Percentiles rank a stretch among this genome's conserved stretches.
Conservation (phyloP, 768 basidiomycete species). For the Saitozyma sp. region DNA sequence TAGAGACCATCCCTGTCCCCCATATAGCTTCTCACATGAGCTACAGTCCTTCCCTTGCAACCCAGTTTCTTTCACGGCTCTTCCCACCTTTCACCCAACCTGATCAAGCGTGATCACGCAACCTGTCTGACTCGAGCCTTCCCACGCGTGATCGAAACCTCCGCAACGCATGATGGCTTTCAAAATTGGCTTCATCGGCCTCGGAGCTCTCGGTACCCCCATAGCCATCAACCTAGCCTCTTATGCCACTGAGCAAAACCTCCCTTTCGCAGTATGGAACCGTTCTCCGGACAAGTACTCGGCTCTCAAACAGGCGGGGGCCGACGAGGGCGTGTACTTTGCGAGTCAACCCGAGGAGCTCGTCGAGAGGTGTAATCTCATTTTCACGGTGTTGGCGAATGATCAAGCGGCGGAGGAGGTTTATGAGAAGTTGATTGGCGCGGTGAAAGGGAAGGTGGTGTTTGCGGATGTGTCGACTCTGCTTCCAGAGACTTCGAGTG, state of each 20-base stretch:
- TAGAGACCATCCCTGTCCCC: no score
- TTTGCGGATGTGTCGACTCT: slow-evolving; percentile 31
- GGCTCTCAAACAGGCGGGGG: slow-evolving; percentile 1
- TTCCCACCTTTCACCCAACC: no score
- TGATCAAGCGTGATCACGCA: no score
- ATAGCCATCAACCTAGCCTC: slow-evolving; percentile 20
- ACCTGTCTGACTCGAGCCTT: no score
- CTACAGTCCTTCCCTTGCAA: no score
- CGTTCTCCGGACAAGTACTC: slow-evolving; percentile 20
- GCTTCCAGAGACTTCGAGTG: slow-evolving; percentile 25
- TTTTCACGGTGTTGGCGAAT: slow-evolving; percentile 28
- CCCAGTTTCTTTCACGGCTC: no score
- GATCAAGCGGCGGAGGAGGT: slow-evolving; percentile 26
- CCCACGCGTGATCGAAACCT: no score
- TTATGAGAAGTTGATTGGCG: slow-evolving; percentile 14
- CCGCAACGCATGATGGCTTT: no score
- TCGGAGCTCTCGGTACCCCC: slow-evolving; percentile 26
- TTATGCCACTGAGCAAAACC: slow-evolving; percentile 10
- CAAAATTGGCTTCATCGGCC: slow-evolving; percentile 32
- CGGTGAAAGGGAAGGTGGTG: slow-evolving; percentile 13
- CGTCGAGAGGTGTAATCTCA: slow-evolving; percentile 16
- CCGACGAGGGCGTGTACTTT: background rate
- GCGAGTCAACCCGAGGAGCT: slow-evolving; percentile 17
- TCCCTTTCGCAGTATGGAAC: slow-evolving; percentile 35
- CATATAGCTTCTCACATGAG: no score